Conservation (phyloP, 257 asterid species). For the Mitragyna speciosa region DNA sequence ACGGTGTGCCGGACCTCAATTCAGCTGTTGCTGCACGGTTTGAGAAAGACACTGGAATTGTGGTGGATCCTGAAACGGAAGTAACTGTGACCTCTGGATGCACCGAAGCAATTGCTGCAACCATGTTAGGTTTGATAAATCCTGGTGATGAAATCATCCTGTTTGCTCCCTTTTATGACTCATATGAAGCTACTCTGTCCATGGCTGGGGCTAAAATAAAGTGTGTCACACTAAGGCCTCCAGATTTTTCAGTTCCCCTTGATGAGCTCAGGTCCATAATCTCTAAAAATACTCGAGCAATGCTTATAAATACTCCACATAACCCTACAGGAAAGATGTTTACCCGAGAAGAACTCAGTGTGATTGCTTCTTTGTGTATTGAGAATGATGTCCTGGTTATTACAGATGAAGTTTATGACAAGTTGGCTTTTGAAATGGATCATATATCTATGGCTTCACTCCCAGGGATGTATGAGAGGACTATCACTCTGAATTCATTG, state of each 20-base stretch:
- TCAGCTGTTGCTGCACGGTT: conserved; percentile 83
- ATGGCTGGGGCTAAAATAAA: conserved; percentile 92
- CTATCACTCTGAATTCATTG: conserved; percentile 78
- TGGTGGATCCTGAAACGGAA: conserved; percentile 82
- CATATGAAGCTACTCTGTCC: conserved; percentile 90
- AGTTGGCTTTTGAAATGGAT: conserved; percentile 85
- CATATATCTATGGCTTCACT: conserved; percentile 88
- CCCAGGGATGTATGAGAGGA: conserved; percentile 84
- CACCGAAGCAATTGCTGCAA: conserved; percentile 97
- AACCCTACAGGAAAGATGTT: conserved; percentile 98
- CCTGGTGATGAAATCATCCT: conserved; percentile 92
- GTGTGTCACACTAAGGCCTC: conserved; percentile 70
- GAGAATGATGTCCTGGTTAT: conserved; percentile 75
- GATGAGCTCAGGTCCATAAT: conserved; percentile 68
- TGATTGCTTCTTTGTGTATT: conserved; percentile 69
- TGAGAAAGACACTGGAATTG: conserved; percentile 69
- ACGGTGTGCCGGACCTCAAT: conserved; percentile 88
- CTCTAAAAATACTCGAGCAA: conserved; percentile 78
- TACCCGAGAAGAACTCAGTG: conserved; percentile 61
- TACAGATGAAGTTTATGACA: conserved; percentile 90
- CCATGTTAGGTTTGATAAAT: conserved; percentile 83
- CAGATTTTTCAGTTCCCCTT: conserved; percentile 73
- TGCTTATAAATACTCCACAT: conserved; percentile 87
- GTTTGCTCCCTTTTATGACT: conserved; percentile 94
- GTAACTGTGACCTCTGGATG: conserved; percentile 94